These are phyloP conservation scores for Kluyveromyces sp. DNA, from an alignment of 1,139 yeast species.

Conservation along the genomic window DNA sequence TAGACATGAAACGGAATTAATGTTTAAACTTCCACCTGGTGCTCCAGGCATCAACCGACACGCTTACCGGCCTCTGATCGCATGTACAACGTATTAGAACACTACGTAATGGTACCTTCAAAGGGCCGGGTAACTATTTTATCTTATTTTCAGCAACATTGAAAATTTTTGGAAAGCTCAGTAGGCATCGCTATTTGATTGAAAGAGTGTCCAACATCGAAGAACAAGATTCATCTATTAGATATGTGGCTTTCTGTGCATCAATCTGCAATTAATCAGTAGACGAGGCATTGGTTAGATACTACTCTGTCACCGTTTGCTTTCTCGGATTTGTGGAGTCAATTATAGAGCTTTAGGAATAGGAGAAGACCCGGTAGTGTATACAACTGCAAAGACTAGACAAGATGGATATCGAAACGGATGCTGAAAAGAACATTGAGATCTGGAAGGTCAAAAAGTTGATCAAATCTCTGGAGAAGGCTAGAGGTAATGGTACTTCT, in stretches of 20 bases:
- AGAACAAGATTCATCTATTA: too few relatives aligned
- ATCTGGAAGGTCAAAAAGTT: slow-evolving; percentile 97
- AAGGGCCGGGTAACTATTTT: neutral
- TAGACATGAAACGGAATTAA: neutral
- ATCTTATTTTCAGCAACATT: neutral
- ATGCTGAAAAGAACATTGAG: slow-evolving; percentile 94
- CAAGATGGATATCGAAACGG: slow-evolving; percentile 36
- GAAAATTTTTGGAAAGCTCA: neutral
- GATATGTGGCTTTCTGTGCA: too few relatives aligned
- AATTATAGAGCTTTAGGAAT: neutral
- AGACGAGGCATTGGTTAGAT: too few relatives aligned
- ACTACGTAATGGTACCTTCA: too few relatives aligned
- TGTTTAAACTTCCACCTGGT: neutral
- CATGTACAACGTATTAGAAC: too few relatives aligned
- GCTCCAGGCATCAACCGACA: too few relatives aligned
- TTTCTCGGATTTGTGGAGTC: neutral
- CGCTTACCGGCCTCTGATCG: neutral
- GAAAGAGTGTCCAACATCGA: neutral
- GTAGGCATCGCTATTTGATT: neutral
- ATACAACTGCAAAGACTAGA: neutral
- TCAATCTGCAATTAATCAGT: too few relatives aligned
- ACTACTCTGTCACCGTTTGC: neutral
- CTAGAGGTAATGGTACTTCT: slow-evolving; percentile 97
- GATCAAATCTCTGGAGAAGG: slow-evolving; percentile 76
- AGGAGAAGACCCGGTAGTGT: neutral